These are phyloP conservation scores for Apophysomyces elegans DNA, from an alignment of 371 early-diverging fungal genomes.

Conservation along the genomic window DNA sequence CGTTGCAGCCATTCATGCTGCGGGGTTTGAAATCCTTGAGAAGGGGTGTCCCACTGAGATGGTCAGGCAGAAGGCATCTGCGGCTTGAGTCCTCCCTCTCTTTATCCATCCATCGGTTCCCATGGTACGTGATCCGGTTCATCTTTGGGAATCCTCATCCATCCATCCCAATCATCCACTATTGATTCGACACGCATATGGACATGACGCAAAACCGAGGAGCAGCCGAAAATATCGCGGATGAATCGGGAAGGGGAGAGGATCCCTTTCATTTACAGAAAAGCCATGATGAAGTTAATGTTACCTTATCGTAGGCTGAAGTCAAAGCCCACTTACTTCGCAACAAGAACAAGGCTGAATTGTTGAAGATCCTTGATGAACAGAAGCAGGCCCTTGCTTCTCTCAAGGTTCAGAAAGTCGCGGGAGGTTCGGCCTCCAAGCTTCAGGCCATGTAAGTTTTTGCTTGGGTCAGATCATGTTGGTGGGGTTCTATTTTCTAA, in stretches of 20 bases:
- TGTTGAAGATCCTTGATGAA: conserved; percentile 86
- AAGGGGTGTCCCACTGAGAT: not conserved
- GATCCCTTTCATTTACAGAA: not conserved
- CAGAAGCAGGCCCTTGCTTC: conserved; percentile 91
- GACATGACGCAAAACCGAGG: not conserved
- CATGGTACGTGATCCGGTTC: not conserved
- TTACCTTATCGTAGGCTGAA: conserved; percentile 55
- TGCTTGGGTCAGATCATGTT: not conserved
- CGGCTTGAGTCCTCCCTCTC: not conserved
- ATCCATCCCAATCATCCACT: not conserved
- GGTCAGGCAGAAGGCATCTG: not conserved
- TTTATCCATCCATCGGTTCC: conserved; percentile 4
- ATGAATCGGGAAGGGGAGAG: not conserved
- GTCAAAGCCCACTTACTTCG: conserved; percentile 92
- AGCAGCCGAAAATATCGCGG: not conserved
- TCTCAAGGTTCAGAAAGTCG: conserved; percentile 90
- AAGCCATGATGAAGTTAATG: not conserved
- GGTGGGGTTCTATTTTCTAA: not conserved
- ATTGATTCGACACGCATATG: not conserved
- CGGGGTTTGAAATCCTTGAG: not conserved
- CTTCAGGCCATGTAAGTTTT: conserved; percentile 75
- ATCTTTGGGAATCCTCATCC: not conserved
- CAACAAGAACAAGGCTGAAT: conserved; percentile 88
- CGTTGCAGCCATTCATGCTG: not conserved
- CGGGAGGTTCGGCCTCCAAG: conserved; percentile 59